Evolutionary conservation across 2,329 filamentous ascomycete species (phyloP), one percentile per base, ranked within the genome.

Genomic region (Gyromitra esculenta): DNA sequence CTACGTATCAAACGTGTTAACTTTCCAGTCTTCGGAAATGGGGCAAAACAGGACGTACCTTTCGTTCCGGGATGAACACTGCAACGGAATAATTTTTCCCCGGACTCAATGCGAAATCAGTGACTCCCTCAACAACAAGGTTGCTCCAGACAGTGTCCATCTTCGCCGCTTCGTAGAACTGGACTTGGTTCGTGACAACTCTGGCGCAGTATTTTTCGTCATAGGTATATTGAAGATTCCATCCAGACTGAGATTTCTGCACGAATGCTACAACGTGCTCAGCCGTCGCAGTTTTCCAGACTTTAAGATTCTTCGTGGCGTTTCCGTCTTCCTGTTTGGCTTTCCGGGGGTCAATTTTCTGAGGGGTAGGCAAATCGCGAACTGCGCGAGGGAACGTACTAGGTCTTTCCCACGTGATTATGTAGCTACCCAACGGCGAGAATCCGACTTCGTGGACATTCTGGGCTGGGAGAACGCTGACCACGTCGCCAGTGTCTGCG

Each of bases 331-430:
- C 95, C 82, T 98, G 95, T 86, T 98, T 98, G 80, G 89, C 88
- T 81, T 74, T 71, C 59, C 52, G 67, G 54, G 54, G 63, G 62
- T 62, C 67, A 13, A 67, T 45, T 52, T 68, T 62, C 13, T 39
- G 48, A 48, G 43, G 4, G 37, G 18, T 8, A 3, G 37, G n/a
- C n/a, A 64, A 2, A 8, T 31, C 25, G 21, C 21, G 50, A 31
- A 13, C 7, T 57, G 21, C 39, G 31, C 39, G 11, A 15, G 48
- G 43, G 13, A 66, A 76, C 80, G 35, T 80, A 81, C 80, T 78
- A 7, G 94, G 92, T 45, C 96, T 91, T 86, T 99, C 95, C 94
- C 94, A 98, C 69, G 96, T 98, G 83, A 97, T 97, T 83, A 98
- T 87, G 84, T 92, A 99, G 74, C 92, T 96, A 77, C 96, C 96